Conservation (phyloP, 1,139 yeast species). For the Kodamaea fungicola region DNA sequence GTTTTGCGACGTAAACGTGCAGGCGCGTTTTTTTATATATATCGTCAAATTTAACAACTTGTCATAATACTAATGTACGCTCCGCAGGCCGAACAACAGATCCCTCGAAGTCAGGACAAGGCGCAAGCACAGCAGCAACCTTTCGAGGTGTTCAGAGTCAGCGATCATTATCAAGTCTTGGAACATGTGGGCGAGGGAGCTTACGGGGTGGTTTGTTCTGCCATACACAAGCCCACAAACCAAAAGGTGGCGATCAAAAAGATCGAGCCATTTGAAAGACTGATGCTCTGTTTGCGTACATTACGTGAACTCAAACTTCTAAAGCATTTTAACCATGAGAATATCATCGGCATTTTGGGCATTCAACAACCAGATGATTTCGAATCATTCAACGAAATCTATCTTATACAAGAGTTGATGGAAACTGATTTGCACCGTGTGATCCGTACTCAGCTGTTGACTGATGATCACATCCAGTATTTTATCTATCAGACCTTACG, state of each 20-base stretch:
- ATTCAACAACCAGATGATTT: constrained; percentile 81
- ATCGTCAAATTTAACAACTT: not conserved
- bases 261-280: constrained; percentile 88
- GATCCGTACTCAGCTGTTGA: constrained; percentile 76
- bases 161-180: constrained; percentile 79
- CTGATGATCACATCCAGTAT: constrained; percentile 92
- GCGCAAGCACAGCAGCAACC: constrained; percentile 6
- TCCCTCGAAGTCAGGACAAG: constrained; percentile 3
- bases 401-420: constrained; percentile 92
- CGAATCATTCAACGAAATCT: constrained; percentile 80
- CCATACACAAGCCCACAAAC: constrained; percentile 81
- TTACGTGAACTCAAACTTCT: constrained; percentile 83
- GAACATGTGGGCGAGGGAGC: constrained; percentile 97
- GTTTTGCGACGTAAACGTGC: constrained; percentile 3
- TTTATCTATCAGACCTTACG: constrained; percentile 87
- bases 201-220: constrained; percentile 93
- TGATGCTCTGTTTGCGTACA: constrained; percentile 89
- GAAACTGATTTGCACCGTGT: constrained; percentile 93
- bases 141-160: constrained; percentile 75
- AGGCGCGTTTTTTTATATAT: not conserved
- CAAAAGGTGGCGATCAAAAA: constrained; percentile 94
- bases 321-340: constrained; percentile 87
- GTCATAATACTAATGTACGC: constrained; percentile 1
- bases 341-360: constrained; percentile 85
- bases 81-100: constrained; percentile 2